Evolutionary conservation across 2,329 filamentous ascomycete species (phyloP), one percentile per base, ranked within the genome.

Genomic region (Xylaria arbuscula): DNA sequence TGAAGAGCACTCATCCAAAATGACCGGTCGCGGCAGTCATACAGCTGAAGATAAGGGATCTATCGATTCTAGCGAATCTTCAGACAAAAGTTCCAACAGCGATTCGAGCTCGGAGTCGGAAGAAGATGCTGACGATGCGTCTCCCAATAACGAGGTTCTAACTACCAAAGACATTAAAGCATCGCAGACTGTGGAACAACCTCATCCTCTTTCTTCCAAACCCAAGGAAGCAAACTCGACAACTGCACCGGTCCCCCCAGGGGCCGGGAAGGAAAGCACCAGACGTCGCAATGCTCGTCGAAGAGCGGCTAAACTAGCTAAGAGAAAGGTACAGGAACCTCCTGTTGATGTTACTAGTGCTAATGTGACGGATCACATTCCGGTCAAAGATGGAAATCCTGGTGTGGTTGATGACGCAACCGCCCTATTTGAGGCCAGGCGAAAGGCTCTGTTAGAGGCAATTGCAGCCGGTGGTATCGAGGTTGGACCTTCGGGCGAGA

Each of bases 391-490:
- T 1, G 53, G 58, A 32, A 69, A 63, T 2, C 50, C 57, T 22
- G 70, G 71, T 34, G 68, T 72, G 38, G 70, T 73, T 38, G 24
- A 61, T 34, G 19, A 56, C n/a, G 80, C 82, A 42, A 74, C 79
- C 45, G 76, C 79, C 7, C 82, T 85, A 34, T 85, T 88, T 67
- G 83, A 87, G 72, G 81, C 80, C 42, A 84, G 81, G 67, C 83
- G 85, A 67, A 80, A 85, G 70, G 81, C 84, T 50, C 77, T 89
- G 17, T 79, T 90, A 13, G 80, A 81, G 11, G 84, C 84, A 56
- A 80, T 90, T 36, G 81, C 81, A 50, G 78, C 79, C 24, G 87
- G 87, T 7, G 87, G 86, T 15, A 76, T 88, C 11, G 85, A 89
- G 64, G 73, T 87, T 28, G 78, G 66, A 58, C 70, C 68, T 15